Percentiles rank a stretch among this genome's conserved stretches.
These are phyloP conservation scores for Mycena albidolilacea DNA, from an alignment of 768 basidiomycete species.

Conservation along the genomic window DNA sequence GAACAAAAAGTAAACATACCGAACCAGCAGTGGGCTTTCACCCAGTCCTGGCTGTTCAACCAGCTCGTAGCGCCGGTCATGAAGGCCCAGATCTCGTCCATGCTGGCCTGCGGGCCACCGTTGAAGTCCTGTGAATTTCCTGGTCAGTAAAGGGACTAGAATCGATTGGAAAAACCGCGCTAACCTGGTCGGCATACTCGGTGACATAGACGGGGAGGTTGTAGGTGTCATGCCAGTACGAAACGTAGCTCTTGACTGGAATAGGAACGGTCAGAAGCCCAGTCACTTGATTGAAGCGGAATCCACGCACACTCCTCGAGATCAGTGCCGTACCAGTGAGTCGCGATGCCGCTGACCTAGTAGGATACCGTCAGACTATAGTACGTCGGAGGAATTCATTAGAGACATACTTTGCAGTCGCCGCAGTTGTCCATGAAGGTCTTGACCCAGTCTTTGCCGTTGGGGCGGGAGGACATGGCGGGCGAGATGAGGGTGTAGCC, in stretches of 20 bases:
- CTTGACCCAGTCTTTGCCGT: slow-evolving; percentile 57
- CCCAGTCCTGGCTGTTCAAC: slow-evolving; percentile 59
- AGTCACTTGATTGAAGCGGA: background rate
- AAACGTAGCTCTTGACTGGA: slow-evolving; percentile 29
- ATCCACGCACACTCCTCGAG: slow-evolving; percentile 44
- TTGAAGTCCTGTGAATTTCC: slow-evolving; percentile 65
- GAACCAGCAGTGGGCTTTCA: slow-evolving; percentile 69
- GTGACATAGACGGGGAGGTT: slow-evolving; percentile 51
- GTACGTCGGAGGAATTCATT: background rate
- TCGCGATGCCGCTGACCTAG: slow-evolving; percentile 69
- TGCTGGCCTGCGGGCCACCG: slow-evolving; percentile 58
- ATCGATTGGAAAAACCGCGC: background rate
- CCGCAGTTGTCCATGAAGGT: slow-evolving; percentile 68
- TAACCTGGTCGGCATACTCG: slow-evolving; percentile 80
- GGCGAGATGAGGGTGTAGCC: slow-evolving; percentile 78
- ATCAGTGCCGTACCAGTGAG: slow-evolving; percentile 80
- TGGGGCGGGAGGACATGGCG: slow-evolving; percentile 72
- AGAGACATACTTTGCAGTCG: slow-evolving; percentile 66
- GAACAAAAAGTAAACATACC: slow-evolving; percentile 62
- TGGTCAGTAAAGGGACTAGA: background rate
- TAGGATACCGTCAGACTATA: slow-evolving; percentile 3
- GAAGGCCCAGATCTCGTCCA: slow-evolving; percentile 63
- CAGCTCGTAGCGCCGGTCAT: slow-evolving; percentile 60
- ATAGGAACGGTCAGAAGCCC: background rate
- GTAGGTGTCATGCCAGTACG: slow-evolving; percentile 55